Base-by-base conservation (phyloP, 1,284 basidiomycete species). In the Gymnopus androsaceus region DNA sequence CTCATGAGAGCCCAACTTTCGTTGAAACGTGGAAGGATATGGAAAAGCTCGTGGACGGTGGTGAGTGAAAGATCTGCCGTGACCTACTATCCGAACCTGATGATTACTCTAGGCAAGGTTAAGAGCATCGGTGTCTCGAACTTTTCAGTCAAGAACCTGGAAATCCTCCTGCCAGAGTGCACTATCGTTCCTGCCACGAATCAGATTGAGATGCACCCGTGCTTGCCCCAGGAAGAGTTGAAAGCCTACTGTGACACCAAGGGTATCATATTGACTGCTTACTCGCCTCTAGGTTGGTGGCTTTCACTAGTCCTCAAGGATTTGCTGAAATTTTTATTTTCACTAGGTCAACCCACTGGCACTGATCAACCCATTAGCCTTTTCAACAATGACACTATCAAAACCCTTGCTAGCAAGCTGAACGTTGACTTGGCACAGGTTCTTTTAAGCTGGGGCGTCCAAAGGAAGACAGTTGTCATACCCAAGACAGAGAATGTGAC, bases 71-170 rank as follows among this genome's bases (percentile, higher is more conserved):
- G n/a, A n/a, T n/a, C n/a, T n/a, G n/a, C n/a, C n/a, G n/a, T 23
- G 25, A 4, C 9, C 11, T 2, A 28, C 30, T 37, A 12, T 38
- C 25, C 25, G 19, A 6, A 37, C 3, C 1, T 17, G 9, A 15
- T 33, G 4, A n/a, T 3, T 36, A 37, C 27, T 51, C 6, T 27
- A 65, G 71, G 70, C 25, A 70, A 84, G 69, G 78, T 81, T 50
- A 81, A 79, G 63, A 69, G 79, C 27, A 87, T 89, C 59, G 87
- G 86, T 21, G 78, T 89, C 25, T 86, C 83, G 47, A 89, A 89
- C 72, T 87, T 88, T 68, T 83, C 81, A 52, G 75, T 83, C 59
- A 79, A 82, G 68, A 75, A 73, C 19, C 69, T 85, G 27, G 67
- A 69, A 28, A 61, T 67, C 17, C 68, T 81, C 4, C 69, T 82